Base-by-base conservation (phyloP, 306 rosid genomes). In the Lagenaria siceraria region DNA sequence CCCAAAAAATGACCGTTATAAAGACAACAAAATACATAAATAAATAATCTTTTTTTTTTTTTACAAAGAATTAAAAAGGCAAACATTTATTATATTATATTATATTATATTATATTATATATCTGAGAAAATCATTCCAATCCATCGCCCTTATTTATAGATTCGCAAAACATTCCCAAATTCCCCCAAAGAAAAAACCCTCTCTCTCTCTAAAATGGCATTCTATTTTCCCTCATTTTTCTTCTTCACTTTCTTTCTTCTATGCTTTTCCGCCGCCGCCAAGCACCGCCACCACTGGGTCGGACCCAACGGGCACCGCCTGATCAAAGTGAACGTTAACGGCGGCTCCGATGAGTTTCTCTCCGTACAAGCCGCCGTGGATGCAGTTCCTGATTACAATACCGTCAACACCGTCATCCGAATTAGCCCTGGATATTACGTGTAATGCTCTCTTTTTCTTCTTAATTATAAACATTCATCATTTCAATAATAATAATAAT, bases 321-420 rank as follows among this genome's bases (percentile, higher is more conserved):
- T 71, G 7, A 85, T 93, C 72, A 84, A 87, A 0, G 97, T 91
- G 0, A 88, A 90, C 52, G 48, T 85, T 2, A 84, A 87, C 14
- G 98, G 58, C 5, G n/a, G 96, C 17, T 84, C 84, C 13, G 92
- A 82, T 22, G 82, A 86, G 21, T 90, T 88, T 85, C 80, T 4
- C 66, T 88, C 91, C 4, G 96, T 93, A 48, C 98, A 93, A 82
- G 87, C 86, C 0, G 97, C 97, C 31, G 94, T 93, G 3, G 80
- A 93, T 64, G 80, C 93, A 5, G 87, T 91, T 13, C 87, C 91
- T 0, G 88, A 69, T 54, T 88, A 87, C 82, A 91, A 93, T 31
- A 80, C 77, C 77, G 84, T 79, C 86, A 88, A 84, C 22, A 81
- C 88, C 25, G 36, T 89, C 75, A 91, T 91, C 78, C 82, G 78